A percentile compares a stretch with the other conserved stretches of the same genome.
Evolutionary conservation across 1,139 yeast species (phyloP).

Genomic region (Kodamaea alishanica): DNA sequence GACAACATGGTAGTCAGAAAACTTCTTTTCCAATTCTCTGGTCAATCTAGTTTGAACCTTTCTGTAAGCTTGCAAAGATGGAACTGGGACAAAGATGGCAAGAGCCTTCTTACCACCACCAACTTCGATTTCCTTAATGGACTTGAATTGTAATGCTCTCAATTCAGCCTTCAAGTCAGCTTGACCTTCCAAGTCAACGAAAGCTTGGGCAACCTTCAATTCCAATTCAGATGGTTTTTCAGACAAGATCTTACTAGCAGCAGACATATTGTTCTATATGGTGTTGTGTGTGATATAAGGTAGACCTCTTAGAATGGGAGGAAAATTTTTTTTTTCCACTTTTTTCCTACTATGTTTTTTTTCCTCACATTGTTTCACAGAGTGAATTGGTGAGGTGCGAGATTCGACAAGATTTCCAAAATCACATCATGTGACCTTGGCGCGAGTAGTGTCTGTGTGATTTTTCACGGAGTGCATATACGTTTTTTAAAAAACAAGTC

Average conservation of each 20-base stretch:
- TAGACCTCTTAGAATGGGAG: slow-evolving; percentile 7
- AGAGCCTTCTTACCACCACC: slow-evolving; percentile 98
- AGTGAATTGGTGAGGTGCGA: slow-evolving; percentile 5
- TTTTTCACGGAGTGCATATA: no score
- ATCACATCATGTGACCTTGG: neutral
- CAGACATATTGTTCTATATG: slow-evolving; percentile 63
- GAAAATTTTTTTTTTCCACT: slow-evolving; percentile 9
- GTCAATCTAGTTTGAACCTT: slow-evolving; percentile 95
- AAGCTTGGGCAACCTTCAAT: slow-evolving; percentile 99
- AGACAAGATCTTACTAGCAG: slow-evolving; percentile 90
- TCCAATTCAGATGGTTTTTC: slow-evolving; percentile 96
- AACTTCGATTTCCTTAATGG: slow-evolving; percentile 97
- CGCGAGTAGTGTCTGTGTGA: slow-evolving; percentile 7
- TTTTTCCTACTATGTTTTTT: slow-evolving; percentile 2
- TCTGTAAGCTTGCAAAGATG: slow-evolving; percentile 91
- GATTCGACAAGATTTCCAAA: no score
- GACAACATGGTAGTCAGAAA: slow-evolving; percentile 99
- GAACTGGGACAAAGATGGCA: slow-evolving; percentile 97
- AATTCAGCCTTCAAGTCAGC: slow-evolving; percentile 97
- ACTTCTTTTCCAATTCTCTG: slow-evolving; percentile 99
- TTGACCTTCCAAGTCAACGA: slow-evolving; percentile 92
- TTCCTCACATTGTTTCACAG: slow-evolving; percentile 2
- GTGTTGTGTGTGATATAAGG: slow-evolving; percentile 10
- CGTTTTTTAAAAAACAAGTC: no score
- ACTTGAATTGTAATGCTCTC: slow-evolving; percentile 98